A percentile compares a stretch with the other conserved stretches of the same genome.
phyloP scores from a whole-genome alignment of 176 grass and related monocot species.

The Melocanna baccifera region DNA sequence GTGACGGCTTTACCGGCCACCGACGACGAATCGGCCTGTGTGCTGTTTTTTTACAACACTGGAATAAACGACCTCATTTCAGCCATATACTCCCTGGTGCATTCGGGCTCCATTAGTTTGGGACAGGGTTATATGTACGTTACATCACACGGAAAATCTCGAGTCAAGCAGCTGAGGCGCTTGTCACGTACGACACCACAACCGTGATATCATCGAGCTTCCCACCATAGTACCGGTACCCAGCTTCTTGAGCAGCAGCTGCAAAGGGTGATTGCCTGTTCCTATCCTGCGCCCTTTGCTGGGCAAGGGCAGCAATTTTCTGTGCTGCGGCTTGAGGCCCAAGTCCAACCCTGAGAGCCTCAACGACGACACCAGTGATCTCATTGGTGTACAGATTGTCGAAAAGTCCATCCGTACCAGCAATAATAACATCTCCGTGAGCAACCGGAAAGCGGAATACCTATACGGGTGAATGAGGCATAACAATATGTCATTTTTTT shows the following conservation, averaged over 20 bases:
- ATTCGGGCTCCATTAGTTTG: constrained; percentile 13
- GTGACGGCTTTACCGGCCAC: no score
- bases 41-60: background rate
- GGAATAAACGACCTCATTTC: background rate
- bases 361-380: constrained; percentile 74
- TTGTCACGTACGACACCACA: constrained; percentile 68
- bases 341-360: constrained; percentile 64
- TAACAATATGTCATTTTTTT: background rate
- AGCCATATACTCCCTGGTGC: constrained; percentile 11
- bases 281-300: constrained; percentile 77
- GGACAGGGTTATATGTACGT: constrained; percentile 28
- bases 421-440: constrained; percentile 77
- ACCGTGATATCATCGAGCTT: constrained; percentile 97
- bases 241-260: constrained; percentile 85
- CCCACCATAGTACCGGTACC: constrained; percentile 87
- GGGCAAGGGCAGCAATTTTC: constrained; percentile 92
- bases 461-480: constrained; percentile 24
- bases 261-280: constrained; percentile 88
- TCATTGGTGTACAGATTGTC: constrained; percentile 92
- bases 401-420: constrained; percentile 92
- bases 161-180: background rate
- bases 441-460: constrained; percentile 71
- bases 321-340: constrained; percentile 67
- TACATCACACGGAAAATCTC: background rate
- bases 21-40: background rate